Base-by-base conservation (phyloP, 805 yeast genomes). In the Cyberlindnera bimundalis region DNA sequence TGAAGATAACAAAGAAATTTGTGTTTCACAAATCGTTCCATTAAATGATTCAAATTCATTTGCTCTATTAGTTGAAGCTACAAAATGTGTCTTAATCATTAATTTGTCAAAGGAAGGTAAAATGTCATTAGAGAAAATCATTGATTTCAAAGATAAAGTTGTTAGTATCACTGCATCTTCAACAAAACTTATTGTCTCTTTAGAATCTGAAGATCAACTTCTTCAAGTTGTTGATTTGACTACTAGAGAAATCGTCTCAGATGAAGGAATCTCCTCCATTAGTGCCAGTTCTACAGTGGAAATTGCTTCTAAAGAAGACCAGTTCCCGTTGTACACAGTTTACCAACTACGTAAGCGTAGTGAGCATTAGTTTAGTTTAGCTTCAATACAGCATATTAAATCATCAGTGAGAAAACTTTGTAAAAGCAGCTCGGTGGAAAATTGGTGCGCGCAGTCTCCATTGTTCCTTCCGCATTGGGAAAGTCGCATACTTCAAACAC, bases 321-420 rank as follows among this genome's bases (percentile, higher is more conserved):
- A 53, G 16, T 58, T 47, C 49, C 83, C 84, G 13, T 68, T 80
- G 45, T 78, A 77, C 56, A 68, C 70, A 28, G 66, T 73, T 26
- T 68, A 69, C 42, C 67, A 73, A 31, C 63, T 80, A 47, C 74
- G 84, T 55, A 80, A 80, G 60, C 71, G 85, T 62, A 74, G 84
- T 56, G 85, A 80, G 51, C 81, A 79, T 58, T 79, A 59, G n/a
- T n/a, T n/a, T n/a, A n/a, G n/a, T n/a, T n/a, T n/a, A n/a, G n/a
- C n/a, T n/a, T n/a, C n/a, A n/a, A n/a, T n/a, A n/a, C n/a, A n/a
- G n/a, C n/a, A n/a, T n/a, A n/a, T n/a, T n/a, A n/a, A n/a, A n/a
- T n/a, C n/a, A n/a, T n/a, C n/a, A n/a, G n/a, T n/a, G n/a, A n/a
- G n/a, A n/a, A n/a, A n/a, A n/a, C n/a, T n/a, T n/a, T n/a, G n/a